Base-by-base conservation (phyloP, 2,329 filamentous ascomycete genomes). In the Colletotrichum sp. region DNA sequence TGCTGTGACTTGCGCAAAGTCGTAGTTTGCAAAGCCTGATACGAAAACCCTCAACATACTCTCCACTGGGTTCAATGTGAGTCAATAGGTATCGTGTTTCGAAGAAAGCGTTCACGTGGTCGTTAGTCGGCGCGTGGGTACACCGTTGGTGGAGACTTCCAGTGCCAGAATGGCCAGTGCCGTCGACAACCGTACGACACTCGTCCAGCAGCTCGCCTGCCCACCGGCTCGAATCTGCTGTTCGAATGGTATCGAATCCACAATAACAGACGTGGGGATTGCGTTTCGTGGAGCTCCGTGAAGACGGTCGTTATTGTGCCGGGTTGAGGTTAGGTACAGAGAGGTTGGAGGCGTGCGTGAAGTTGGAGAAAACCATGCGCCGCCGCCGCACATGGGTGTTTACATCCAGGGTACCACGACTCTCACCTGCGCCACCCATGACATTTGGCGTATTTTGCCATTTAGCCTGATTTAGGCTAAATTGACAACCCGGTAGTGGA, bases 381-480 rank as follows among this genome's bases (percentile, higher is more conserved):
- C 64, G 64, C 70, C 36, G 34, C 70, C 73, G 62, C 70, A 39
- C 64, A 68, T 60, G 39, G 67, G 30, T 36, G 32, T 67, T 16
- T 30, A 12, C 28, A 12, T 44, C 63, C 63, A 72, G 57, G 73
- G 28, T 67, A 49, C 44, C 39, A 57, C 64, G 39, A 62, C 52
- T 21, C 30, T 71, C 68, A 28, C 36, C 59, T 16, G 60, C 52
- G 59, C 44, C 21, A 49, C 52, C 68, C 69, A 63, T 66, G 68
- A 21, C 36, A 63, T 28, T 73, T 49, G 24, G 59, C n/a, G 49
- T 26, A 73, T 73, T 66, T 55, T 68, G 15, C 70, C 70, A 74
- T 76, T 76, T 76, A 76, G 70, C 70, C 73, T 65, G 15, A 73
- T 24, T 60, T 36, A 73, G 73, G 73, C 70, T 76, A 68, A 76